These are phyloP conservation scores for Penicillium desertorum DNA, from an alignment of 495 filamentous ascomycete genomes.

Conservation along the genomic window DNA sequence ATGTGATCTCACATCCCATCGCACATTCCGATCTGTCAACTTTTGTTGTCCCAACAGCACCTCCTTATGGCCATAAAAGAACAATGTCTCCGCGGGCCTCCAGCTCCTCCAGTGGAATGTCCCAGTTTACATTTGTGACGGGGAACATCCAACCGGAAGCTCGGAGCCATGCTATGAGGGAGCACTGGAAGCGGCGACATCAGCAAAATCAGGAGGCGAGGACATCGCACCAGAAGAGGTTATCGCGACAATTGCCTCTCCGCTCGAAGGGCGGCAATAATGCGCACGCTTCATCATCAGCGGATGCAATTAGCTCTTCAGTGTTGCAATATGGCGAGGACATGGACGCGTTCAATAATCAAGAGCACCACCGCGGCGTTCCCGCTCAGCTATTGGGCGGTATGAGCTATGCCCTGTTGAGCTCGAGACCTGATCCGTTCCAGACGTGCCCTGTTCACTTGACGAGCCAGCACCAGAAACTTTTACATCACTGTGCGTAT, in stretches of 20 bases:
- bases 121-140: too few relatives aligned
- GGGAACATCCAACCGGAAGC: conserved; percentile 15
- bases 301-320: conserved; percentile 2
- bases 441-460: conserved; percentile 31
- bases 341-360: background rate
- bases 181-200: conserved; percentile 30
- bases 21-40: conserved; percentile 6
- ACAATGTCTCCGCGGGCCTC: conserved; percentile 12
- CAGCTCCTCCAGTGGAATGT: conserved; percentile 9
- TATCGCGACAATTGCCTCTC: conserved; percentile 11
- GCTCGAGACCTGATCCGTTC: conserved; percentile 28
- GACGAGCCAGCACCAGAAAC: conserved; percentile 30
- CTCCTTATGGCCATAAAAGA: conserved; percentile 4
- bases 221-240: conserved; percentile 1
- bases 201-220: conserved; percentile 19
- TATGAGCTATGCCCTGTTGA: conserved; percentile 19
- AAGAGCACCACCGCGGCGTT: conserved; percentile 4
- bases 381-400: conserved; percentile 18
- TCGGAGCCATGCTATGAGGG: conserved; percentile 32
- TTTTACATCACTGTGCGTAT: conserved; percentile 30
- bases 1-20: too few relatives aligned
- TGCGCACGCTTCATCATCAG: conserved; percentile 1
- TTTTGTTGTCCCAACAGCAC: background rate
- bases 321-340: background rate
- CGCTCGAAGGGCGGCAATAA: conserved; percentile 2